A percentile compares a stretch with the other conserved stretches of the same genome.
phyloP scores from a whole-genome alignment of 2,329 filamentous ascomycete genomes.

The Beauveria rudraprayagi region DNA sequence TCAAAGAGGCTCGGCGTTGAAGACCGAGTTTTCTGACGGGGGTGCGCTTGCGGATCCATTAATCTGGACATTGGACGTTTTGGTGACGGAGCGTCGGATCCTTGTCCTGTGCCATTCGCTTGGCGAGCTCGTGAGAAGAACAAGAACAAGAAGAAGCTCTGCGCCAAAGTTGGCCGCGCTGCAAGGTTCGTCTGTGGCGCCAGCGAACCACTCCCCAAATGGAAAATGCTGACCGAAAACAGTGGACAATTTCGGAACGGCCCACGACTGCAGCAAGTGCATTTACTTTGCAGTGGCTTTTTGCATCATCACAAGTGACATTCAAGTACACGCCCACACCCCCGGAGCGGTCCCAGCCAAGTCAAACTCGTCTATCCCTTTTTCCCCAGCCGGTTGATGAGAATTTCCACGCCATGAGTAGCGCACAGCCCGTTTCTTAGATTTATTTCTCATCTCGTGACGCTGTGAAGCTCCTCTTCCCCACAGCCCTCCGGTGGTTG shows the following conservation, averaged over 20 bases:
- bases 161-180: neutral
- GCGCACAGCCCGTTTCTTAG: neutral
- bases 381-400: neutral
- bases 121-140: too few relatives aligned
- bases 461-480: neutral
- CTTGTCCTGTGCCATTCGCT: too few relatives aligned
- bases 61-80: too few relatives aligned
- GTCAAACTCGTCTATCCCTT: neutral
- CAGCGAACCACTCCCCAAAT: neutral
- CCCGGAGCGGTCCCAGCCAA: neutral
- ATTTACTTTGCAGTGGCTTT: neutral
- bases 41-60: neutral
- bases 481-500: neutral
- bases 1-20: neutral
- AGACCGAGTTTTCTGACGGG: neutral
- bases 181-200: neutral
- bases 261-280: neutral
- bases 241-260: neutral
- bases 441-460: constrained; percentile 6
- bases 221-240: neutral
- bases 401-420: neutral
- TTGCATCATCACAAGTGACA: neutral
- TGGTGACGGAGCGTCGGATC: neutral
- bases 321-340: neutral
- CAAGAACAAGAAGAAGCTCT: neutral